Evolutionary conservation across 371 early-diverging fungal species (phyloP), one percentile per base, ranked within the genome.

Genomic region (Chytridiales sp.): DNA sequence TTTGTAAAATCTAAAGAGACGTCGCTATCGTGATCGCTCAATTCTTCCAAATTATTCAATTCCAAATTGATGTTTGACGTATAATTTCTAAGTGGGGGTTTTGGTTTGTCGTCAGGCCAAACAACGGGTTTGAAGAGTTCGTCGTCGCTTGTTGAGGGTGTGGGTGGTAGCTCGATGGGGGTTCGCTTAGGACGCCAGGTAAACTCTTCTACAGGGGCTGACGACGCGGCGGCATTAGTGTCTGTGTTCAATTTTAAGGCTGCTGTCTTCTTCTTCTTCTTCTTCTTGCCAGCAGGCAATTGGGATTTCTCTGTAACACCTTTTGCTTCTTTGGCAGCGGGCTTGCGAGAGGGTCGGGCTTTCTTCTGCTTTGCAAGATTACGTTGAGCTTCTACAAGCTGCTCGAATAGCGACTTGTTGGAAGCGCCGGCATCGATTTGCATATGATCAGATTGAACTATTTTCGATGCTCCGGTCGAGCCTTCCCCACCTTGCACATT

Each of bases 21-120:
- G 48, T 62, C 63, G 29, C 63, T 62, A 24, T 62, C 63, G 40
- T 40, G 39, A 6, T n/a, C 62, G n/a, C n/a, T n/a, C n/a, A n/a
- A n/a, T 13, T 43, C 62, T 8, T 49, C 59, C 8, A 4, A 9
- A 8, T 32, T 53, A 17, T 4, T 56, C 63, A 5, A 41, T 32
- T 5, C 32, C 15, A 36, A 30, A 21, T 22, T 9, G 6, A 24
- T 24, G 13, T 44, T 24, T 21, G 9, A 11, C 8, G 22, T 22
- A 8, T 8, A 6, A 8, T 22, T 21, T 44, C 22, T 24, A 13
- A 6, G 9, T 44, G 11, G 36, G 19, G 47, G 55, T 15, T n/a
- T n/a, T n/a, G n/a, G n/a, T n/a, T n/a, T n/a, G n/a, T 55, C 55
- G 26, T 53, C 55, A 6, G 51, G 46, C 62, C 62, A 62, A 8